phyloP scores from a whole-genome alignment of 495 filamentous ascomycete species.

The Diplogelasinospora grovesii region DNA sequence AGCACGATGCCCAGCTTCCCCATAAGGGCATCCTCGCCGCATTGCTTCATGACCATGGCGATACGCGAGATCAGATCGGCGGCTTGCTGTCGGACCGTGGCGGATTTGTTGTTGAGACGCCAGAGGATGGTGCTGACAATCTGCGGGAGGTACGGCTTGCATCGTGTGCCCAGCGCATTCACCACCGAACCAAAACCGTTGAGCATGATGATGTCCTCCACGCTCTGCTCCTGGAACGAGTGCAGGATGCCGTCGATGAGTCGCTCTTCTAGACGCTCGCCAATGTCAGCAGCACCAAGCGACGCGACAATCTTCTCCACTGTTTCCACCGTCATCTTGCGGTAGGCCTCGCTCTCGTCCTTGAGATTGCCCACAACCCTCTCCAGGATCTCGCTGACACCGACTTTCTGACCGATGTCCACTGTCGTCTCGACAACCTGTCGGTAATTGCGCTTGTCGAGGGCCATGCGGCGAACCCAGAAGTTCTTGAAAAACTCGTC shows the following conservation, averaged over 20 bases:
- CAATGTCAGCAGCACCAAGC: slow-evolving; percentile 88
- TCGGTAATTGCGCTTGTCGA: slow-evolving; percentile 93
- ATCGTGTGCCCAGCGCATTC: slow-evolving; percentile 86
- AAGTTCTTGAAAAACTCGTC: slow-evolving; percentile 98
- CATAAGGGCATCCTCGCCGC: slow-evolving; percentile 91
- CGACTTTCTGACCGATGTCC: slow-evolving; percentile 94
- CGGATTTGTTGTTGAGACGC: slow-evolving; percentile 94
- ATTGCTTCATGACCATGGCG: slow-evolving; percentile 98
- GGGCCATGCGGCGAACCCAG: slow-evolving; percentile 94
- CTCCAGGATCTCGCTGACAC: slow-evolving; percentile 90
- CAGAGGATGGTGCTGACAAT: slow-evolving; percentile 96
- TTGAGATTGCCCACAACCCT: slow-evolving; percentile 91
- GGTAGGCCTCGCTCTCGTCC: slow-evolving; percentile 95
- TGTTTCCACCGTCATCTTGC: slow-evolving; percentile 98
- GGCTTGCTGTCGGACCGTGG: slow-evolving; percentile 93
- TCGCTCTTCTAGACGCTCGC: slow-evolving; percentile 83
- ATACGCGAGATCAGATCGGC: slow-evolving; percentile 95
- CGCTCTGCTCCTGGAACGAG: slow-evolving; percentile 96
- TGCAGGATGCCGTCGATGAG: slow-evolving; percentile 95
- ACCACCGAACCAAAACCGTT: slow-evolving; percentile 99
- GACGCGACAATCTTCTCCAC: slow-evolving; percentile 92
- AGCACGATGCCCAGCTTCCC: slow-evolving; percentile 93
- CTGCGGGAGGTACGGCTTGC: slow-evolving; percentile 94
- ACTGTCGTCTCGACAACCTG: slow-evolving; percentile 98
- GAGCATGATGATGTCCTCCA: slow-evolving; percentile 91